Evolutionary conservation across 768 basidiomycete species (phyloP).

Genomic region (Cystobasidium onofrii): DNA sequence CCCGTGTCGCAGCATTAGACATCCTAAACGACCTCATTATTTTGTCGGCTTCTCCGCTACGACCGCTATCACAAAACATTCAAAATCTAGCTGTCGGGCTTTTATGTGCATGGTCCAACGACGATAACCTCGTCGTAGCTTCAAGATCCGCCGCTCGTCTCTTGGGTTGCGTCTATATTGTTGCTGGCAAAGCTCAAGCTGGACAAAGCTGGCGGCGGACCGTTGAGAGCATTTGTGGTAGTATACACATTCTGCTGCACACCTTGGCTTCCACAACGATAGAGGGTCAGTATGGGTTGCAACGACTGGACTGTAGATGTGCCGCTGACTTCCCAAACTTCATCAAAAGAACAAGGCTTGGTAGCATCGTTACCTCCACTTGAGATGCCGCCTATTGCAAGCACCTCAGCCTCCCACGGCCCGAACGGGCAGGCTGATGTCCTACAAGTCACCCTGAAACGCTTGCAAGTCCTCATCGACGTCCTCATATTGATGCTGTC

Average conservation of each 20-base stretch:
- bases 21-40: neutral
- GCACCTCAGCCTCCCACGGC: neutral
- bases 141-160: neutral
- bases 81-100: conserved; percentile 13
- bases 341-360: neutral
- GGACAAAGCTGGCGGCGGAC: conserved; percentile 27
- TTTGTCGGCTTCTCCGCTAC: conserved; percentile 18
- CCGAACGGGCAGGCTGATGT: neutral
- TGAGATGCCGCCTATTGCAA: conserved; percentile 24
- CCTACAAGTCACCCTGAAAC: neutral
- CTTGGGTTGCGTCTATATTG: conserved; percentile 20
- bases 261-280: neutral
- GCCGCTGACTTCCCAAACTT: neutral
- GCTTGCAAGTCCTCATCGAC: conserved; percentile 12
- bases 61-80: conserved; percentile 13
- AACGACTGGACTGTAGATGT: neutral
- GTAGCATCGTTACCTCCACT: neutral
- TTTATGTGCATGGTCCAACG: conserved; percentile 5
- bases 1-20: conserved; percentile 1
- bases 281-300: neutral
- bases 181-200: conserved; percentile 29
- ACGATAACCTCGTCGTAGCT: neutral
- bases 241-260: neutral
- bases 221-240: conserved; percentile 20
- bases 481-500: conserved; percentile 10